phyloP scores from a whole-genome alignment of 768 basidiomycete genomes.

The Hypholoma fasciculare region DNA sequence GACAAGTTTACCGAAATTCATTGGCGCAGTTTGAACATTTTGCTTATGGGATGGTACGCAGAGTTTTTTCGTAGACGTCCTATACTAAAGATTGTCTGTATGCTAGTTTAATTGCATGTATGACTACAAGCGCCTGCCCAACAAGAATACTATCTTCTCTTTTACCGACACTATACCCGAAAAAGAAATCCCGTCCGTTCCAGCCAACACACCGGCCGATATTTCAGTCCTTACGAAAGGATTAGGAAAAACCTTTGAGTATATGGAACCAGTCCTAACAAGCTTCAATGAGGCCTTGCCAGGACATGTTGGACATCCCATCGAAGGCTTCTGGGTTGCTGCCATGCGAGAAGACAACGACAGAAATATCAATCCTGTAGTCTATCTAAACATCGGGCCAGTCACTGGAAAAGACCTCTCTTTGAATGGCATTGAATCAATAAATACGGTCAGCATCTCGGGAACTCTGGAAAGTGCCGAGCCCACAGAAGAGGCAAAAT shows the following conservation, averaged over 20 bases:
- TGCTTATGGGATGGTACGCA: conserved; percentile 18
- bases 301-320: background rate
- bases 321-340: conserved; percentile 2
- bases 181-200: background rate
- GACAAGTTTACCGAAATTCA: conserved; percentile 8
- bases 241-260: background rate
- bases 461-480: background rate
- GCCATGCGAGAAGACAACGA: background rate
- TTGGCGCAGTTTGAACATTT: conserved; percentile 12
- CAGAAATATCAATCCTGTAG: background rate
- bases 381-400: background rate
- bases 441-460: background rate
- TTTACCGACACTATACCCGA: background rate
- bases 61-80: too few relatives aligned
- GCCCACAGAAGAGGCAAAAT: background rate
- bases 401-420: background rate
- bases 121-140: background rate
- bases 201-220: background rate
- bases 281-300: background rate
- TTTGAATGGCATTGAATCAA: background rate
- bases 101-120: conserved; percentile 9
- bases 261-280: background rate
- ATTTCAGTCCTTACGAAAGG: conserved; percentile 1
- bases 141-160: background rate
- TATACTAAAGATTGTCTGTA: background rate